These are phyloP conservation scores for Erodium trifolium DNA, from an alignment of 441 rosid species.

Conservation along the genomic window DNA sequence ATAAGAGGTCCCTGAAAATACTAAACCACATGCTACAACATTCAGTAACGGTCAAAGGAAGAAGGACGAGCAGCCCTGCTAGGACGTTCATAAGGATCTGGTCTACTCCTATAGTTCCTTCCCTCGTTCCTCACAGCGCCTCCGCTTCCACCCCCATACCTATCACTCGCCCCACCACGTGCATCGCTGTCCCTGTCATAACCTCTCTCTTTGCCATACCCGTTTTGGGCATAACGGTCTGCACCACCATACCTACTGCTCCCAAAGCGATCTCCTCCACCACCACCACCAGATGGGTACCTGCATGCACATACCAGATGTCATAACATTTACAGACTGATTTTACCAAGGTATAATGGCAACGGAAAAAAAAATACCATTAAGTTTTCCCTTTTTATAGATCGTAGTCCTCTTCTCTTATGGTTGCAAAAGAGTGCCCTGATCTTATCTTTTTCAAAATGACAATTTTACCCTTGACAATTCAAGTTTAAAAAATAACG, in stretches of 20 bases:
- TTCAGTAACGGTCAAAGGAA: conserved; percentile 68
- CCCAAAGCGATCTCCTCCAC: conserved; percentile 54
- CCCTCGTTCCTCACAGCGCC: conserved; percentile 64
- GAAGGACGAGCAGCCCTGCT: conserved; percentile 62
- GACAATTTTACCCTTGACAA: no score
- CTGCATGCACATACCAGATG: conserved; percentile 26
- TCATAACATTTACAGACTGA: background rate
- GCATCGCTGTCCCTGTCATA: conserved; percentile 59
- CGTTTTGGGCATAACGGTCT: conserved; percentile 67
- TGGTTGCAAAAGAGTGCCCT: no score
- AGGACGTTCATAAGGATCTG: conserved; percentile 75
- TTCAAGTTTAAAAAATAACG: no score
- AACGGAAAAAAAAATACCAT: no score
- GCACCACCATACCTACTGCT: conserved; percentile 59
- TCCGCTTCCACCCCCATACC: conserved; percentile 52
- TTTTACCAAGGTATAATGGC: no score
- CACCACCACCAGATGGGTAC: conserved; percentile 35
- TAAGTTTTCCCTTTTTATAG: no score
- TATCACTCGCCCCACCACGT: conserved; percentile 45
- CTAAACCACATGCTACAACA: background rate
- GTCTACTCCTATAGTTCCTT: conserved; percentile 59
- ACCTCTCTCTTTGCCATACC: conserved; percentile 65
- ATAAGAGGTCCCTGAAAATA: background rate
- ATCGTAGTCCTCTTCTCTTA: no score
- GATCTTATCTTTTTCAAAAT: no score